Evolutionary conservation across 2,329 filamentous ascomycete species (phyloP), one percentile per base, ranked within the genome.

Genomic region (Penicillium crustosum): DNA sequence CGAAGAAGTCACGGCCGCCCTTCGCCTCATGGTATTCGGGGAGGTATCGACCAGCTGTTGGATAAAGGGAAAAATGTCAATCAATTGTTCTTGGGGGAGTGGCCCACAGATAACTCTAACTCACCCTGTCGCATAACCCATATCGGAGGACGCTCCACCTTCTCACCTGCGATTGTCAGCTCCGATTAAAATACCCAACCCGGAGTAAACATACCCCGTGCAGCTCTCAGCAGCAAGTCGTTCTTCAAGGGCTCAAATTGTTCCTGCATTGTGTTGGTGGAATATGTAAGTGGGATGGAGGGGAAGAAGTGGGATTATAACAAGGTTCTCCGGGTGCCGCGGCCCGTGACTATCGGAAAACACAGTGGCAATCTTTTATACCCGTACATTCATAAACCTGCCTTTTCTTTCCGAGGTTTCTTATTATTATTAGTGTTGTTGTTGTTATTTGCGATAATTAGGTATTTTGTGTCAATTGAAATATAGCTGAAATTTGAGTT

Each of bases 41-140:
- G 23, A 99, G 89, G 75, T 99, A 99, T 68, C 94, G 89, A 59
- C 94, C 94, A 71, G 94, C 94, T 96, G 65, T 55, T 56, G 60
- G 61, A 44, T 43, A 55, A 60, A 38, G 19, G 43, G 15, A 19
- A 45, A 54, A 21, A 25, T 39, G 38, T 54, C 44, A 60, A 48
- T 55, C 10, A 61, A 39, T 49, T 19, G 45, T 55, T 52, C 15
- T 38, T 21, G 25, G 41, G 6, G n/a, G 9, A 13, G 9, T 29
- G 27, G 36, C 39, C 39, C 42, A 43, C 15, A 23, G 39, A 36
- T n/a, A 44, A 19, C 5, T 9, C 17, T 54, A 66, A 67, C 76
- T 75, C 81, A 93, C 92, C 92, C 86, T 99, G 94, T 78, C 94
- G 90, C 94, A 99, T 99, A 74, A 99, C 92, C 94, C 94, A 99